Conservation (phyloP, 1,284 basidiomycete genomes). For the Sporisorium sorghi region DNA sequence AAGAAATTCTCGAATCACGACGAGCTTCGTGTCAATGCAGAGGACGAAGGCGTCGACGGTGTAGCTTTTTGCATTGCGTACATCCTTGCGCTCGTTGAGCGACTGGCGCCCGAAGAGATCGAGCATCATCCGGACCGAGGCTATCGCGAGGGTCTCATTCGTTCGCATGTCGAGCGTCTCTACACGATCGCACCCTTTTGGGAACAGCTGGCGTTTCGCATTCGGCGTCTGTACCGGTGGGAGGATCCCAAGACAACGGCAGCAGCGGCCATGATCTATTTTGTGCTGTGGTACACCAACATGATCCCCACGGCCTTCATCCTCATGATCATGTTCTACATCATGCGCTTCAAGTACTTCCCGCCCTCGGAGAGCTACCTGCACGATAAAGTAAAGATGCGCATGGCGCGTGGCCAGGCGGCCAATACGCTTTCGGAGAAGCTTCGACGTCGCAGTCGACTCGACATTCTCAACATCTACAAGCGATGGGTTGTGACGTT, state of each 20-base stretch:
- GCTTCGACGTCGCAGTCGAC: constrained; percentile 60
- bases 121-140: constrained; percentile 62
- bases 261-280: constrained; percentile 67
- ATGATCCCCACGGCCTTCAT: constrained; percentile 66
- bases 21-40: constrained; percentile 58
- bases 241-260: constrained; percentile 57
- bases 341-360: constrained; percentile 67
- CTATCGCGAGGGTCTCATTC: constrained; percentile 64
- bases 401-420: constrained; percentile 65
- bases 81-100: constrained; percentile 65
- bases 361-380: constrained; percentile 66
- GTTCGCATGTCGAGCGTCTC: constrained; percentile 66
- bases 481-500: constrained; percentile 62
- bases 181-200: constrained; percentile 69
- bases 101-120: constrained; percentile 66
- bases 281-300: constrained; percentile 68
- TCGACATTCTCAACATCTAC: constrained; percentile 67
- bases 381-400: constrained; percentile 62
- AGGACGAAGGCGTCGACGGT: constrained; percentile 60
- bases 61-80: constrained; percentile 67
- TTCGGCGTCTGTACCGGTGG: constrained; percentile 48
- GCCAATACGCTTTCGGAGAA: constrained; percentile 66
- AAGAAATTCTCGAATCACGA: constrained; percentile 9
- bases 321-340: constrained; percentile 62
- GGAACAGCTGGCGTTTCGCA: constrained; percentile 59